Evolutionary conservation across 768 basidiomycete genomes (phyloP), one percentile per base, ranked within the genome.

Genomic region (Macrolepiota fuliginosa): DNA sequence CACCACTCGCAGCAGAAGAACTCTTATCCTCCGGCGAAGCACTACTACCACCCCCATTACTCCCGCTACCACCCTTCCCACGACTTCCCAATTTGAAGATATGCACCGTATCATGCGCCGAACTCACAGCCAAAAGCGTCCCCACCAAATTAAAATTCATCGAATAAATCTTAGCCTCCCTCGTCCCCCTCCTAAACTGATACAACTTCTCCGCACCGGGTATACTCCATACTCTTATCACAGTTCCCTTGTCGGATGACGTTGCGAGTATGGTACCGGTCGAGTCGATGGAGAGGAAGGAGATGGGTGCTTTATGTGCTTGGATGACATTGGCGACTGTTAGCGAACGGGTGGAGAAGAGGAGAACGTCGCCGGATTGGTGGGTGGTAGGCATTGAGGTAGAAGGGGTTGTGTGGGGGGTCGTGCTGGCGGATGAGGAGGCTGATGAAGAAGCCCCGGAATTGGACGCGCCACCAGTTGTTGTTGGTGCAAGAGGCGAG

Each of bases 271-370:
- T 81, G 0, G 92, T 92, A 12, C 96, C 96, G 0, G 89, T 81
- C 2, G 86, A 82, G 74, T 96, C 96, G 74, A 99, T 84, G 5
- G 91, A 80, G 51, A 98, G 81, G 68, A 87, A 87, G 7, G 95
- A 91, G 63, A 99, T 88, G 4, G 96, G 93, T 1, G 94, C 76
- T 75, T 98, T 98, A 78, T 99, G 97, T 17, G 97, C 97, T 69
- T 94, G 96, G 61, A 99, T 91, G 68, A 96, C 94, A 78, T 99
- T 98, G 47, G 92, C 86, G 29, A 96, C 92, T 2, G 91, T 91
- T 29, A 98, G 85, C 6, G 92, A 87, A 58, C 94, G 88, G 1
- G 96, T 96, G 54, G 93, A 94, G 81, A 98, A 98, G 27, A 99
- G 79, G 66, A 97, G 87, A 54, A 98, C 94, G 73, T 98, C 96